Conservation (phyloP, 2,329 filamentous ascomycete species). For the Cyphellophora attinorum region DNA sequence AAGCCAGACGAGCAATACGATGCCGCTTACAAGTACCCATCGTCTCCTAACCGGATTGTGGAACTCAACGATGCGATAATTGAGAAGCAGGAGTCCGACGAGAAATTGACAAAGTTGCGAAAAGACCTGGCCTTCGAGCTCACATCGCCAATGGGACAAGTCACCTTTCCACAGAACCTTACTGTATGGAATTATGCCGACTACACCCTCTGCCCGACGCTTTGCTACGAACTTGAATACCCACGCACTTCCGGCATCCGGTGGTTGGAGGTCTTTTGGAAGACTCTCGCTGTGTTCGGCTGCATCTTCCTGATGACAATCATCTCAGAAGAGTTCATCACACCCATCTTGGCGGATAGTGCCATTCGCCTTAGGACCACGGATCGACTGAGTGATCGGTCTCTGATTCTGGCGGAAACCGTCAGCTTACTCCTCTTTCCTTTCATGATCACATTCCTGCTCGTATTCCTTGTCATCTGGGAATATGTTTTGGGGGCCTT, state of each 20-base stretch:
- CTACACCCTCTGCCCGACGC: conserved; percentile 82
- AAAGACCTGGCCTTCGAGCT: conserved; percentile 85
- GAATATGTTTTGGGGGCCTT: conserved; percentile 93
- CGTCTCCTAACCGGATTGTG: conserved; percentile 28
- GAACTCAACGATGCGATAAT: conserved; percentile 11
- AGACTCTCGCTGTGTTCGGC: conserved; percentile 82
- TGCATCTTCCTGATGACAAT: conserved; percentile 92
- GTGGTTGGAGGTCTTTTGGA: conserved; percentile 74
- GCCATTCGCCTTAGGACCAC: conserved; percentile 41
- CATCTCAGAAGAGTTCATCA: conserved; percentile 87
- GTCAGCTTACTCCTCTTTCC: conserved; percentile 89
- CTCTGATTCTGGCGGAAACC: conserved; percentile 76
- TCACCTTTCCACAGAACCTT: conserved; percentile 84
- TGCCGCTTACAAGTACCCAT: conserved; percentile 68
- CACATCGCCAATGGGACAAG: conserved; percentile 77
- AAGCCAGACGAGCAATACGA: conserved; percentile 53
- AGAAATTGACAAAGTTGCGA: conserved; percentile 58
- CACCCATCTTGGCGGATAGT: conserved; percentile 75
- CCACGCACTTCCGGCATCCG: conserved; percentile 66
- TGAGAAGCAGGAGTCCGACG: conserved; percentile 16
- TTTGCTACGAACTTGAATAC: conserved; percentile 97
- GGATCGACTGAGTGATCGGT: conserved; percentile 49
- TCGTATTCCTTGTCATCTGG: conserved; percentile 97
- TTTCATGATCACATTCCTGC: conserved; percentile 90
- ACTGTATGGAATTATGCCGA: conserved; percentile 74